phyloP scores from a whole-genome alignment of 139 green algal species.

The Auxenochlorella protothecoides region DNA sequence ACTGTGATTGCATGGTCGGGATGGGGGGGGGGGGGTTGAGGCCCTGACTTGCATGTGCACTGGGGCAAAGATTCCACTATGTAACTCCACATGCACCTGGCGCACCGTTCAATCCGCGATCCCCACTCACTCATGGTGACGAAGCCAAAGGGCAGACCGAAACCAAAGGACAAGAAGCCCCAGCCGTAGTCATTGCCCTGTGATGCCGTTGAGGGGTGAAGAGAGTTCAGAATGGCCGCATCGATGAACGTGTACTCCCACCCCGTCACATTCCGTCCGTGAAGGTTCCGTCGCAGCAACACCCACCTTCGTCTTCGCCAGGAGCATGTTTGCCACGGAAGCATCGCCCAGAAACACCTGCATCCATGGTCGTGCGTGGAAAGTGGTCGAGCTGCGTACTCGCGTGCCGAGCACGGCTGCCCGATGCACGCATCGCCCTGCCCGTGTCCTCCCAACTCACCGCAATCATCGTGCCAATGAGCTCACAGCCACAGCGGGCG shows the following conservation, averaged over 20 bases:
- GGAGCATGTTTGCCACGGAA: not conserved
- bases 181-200: not conserved
- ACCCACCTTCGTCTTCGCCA: not conserved
- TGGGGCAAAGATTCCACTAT: too few relatives aligned
- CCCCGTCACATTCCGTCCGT: not conserved
- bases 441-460: not conserved
- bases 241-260: not conserved
- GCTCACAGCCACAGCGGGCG: not conserved
- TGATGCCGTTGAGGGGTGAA: not conserved
- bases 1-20: not conserved
- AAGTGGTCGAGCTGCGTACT: not conserved
- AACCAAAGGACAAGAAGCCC: slow-evolving; percentile 9
- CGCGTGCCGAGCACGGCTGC: not conserved
- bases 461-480: not conserved
- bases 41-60: too few relatives aligned
- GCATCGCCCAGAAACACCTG: not conserved
- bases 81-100: too few relatives aligned
- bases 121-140: not conserved
- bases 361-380: not conserved
- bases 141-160: slow-evolving; percentile 25
- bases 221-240: not conserved
- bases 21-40: too few relatives aligned
- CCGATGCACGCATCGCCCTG: not conserved
- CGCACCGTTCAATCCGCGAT: too few relatives aligned
- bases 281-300: not conserved